Conservation (phyloP, 441 rosid species). For the Manihot esculenta region DNA sequence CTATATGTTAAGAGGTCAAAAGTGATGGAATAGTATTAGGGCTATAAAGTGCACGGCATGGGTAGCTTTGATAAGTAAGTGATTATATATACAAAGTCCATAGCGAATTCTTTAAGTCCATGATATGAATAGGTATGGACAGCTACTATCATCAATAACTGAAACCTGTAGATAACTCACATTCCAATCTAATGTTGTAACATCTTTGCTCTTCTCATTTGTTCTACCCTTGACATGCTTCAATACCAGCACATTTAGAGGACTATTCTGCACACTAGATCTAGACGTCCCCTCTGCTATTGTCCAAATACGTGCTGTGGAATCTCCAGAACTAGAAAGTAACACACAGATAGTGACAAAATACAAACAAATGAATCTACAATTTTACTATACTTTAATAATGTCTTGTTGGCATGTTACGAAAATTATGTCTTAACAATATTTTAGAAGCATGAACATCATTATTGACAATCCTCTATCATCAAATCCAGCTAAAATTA, state of each 20-base stretch:
- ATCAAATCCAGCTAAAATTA: background rate
- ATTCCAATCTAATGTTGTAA: conserved; percentile 98
- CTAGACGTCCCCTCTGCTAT: conserved; percentile 60
- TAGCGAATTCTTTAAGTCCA: background rate
- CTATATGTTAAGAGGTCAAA: background rate
- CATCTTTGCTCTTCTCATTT: conserved; percentile 96
- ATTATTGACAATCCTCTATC: background rate
- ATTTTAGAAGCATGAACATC: background rate
- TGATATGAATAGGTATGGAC: background rate
- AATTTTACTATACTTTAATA: background rate
- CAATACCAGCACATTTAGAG: conserved; percentile 60
- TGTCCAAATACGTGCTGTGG: conserved; percentile 94
- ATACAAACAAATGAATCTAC: background rate
- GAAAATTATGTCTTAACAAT: background rate
- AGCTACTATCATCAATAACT: background rate
- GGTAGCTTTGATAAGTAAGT: background rate
- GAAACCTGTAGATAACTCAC: conserved; percentile 51
- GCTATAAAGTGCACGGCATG: background rate
- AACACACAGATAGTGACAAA: conserved; percentile 11
- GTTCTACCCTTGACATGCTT: conserved; percentile 94
- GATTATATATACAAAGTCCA: too few relatives aligned
- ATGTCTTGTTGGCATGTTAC: background rate
- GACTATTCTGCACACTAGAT: conserved; percentile 53
- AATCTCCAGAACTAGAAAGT: conserved; percentile 82
- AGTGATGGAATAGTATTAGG: background rate